A percentile compares a stretch with the other conserved stretches of the same genome.
Conservation (phyloP, 1,139 yeast genomes). For the Candida freyschussii region DNA sequence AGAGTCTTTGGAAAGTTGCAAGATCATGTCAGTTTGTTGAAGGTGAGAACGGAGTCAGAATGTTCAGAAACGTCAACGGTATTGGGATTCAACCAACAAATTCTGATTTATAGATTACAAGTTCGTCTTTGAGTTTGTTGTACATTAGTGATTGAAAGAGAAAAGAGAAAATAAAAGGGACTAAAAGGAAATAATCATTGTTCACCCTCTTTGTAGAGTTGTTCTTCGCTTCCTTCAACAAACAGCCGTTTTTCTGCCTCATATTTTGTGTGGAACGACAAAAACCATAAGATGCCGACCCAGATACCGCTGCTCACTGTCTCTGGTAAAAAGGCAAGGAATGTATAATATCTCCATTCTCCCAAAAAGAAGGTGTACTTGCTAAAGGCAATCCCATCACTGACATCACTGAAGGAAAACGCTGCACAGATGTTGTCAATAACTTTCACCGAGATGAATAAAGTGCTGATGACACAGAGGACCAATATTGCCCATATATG, state of each 20-base stretch:
- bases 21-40: constrained; percentile 82
- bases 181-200: no score
- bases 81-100: constrained; percentile 35
- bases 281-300: constrained; percentile 5
- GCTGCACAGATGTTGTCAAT: constrained; percentile 2
- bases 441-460: constrained; percentile 4
- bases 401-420: constrained; percentile 1
- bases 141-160: no score
- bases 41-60: constrained; percentile 70
- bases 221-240: no score
- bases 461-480: not conserved
- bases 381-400: not conserved
- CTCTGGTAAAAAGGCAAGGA: constrained; percentile 6
- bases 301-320: constrained; percentile 3
- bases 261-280: constrained; percentile 3
- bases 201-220: no score
- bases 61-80: constrained; percentile 71
- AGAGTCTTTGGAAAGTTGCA: constrained; percentile 62
- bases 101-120: constrained; percentile 1
- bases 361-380: constrained; percentile 5
- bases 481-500: no score
- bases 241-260: no score
- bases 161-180: no score
- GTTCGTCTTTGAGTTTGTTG: no score
- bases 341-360: constrained; percentile 4